phyloP scores from a whole-genome alignment of 148 eudicot genomes.

The Vaccinium darrowii region DNA sequence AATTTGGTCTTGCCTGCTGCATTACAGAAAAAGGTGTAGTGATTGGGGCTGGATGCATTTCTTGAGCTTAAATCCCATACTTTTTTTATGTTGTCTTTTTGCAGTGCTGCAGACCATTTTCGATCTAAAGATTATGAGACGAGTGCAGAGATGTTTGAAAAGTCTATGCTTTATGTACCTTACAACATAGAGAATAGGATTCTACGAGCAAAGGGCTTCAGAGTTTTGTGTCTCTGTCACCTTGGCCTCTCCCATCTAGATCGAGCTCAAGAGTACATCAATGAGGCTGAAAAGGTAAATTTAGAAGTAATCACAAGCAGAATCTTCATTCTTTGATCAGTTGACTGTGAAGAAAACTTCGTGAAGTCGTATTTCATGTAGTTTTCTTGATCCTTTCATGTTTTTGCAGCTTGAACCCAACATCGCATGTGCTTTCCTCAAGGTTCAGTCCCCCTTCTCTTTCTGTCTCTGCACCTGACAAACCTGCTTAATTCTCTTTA shows the following conservation, averaged over 20 bases:
- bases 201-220: constrained; percentile 90
- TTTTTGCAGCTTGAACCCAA: constrained; percentile 86
- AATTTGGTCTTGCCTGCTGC: background rate
- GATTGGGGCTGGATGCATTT: background rate
- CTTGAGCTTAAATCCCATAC: background rate
- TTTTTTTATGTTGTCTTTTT: constrained; percentile 1
- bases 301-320: background rate
- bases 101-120: constrained; percentile 91
- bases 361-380: background rate
- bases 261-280: constrained; percentile 90
- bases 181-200: constrained; percentile 60
- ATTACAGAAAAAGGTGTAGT: background rate
- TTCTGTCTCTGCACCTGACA: background rate
- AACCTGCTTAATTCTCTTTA: background rate
- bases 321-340: background rate
- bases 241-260: constrained; percentile 85
- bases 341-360: background rate
- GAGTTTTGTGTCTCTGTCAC: constrained; percentile 88
- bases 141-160: constrained; percentile 84
- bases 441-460: constrained; percentile 46
- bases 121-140: constrained; percentile 67
- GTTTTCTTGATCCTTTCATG: constrained; percentile 25
- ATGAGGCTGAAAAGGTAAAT: constrained; percentile 89
- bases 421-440: constrained; percentile 74
- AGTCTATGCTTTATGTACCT: constrained; percentile 87